These are phyloP conservation scores for Ceriops zippeliana DNA, from an alignment of 345 rosid species.

Conservation along the genomic window DNA sequence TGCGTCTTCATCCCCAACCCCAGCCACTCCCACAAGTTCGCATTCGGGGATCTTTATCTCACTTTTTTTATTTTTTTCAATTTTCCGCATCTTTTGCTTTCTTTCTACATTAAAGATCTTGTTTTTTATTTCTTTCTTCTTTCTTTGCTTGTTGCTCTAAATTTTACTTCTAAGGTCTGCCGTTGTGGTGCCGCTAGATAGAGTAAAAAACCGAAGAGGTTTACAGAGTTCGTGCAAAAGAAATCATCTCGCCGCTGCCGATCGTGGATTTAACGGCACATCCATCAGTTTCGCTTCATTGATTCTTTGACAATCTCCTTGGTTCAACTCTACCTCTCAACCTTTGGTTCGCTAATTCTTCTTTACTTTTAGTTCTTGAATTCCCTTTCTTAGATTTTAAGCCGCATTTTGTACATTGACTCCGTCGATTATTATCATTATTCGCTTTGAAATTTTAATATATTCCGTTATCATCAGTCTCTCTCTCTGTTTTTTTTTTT, in stretches of 20 bases:
- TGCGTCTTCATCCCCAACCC: conserved; percentile 53
- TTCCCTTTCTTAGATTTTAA: no score
- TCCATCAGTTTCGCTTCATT: neutral
- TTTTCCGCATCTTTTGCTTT: neutral
- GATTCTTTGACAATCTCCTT: no score
- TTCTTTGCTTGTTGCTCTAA: neutral
- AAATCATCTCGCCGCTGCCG: conserved; percentile 74
- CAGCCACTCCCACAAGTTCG: conserved; percentile 43
- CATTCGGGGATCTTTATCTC: conserved; percentile 49
- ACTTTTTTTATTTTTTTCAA: neutral
- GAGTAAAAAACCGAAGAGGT: conserved; percentile 60
- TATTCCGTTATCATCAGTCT: no score
- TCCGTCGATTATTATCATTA: no score
- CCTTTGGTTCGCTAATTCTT: no score
- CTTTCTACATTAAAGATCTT: neutral
- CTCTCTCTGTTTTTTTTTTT: no score
- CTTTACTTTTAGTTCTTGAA: no score
- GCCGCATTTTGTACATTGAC: neutral
- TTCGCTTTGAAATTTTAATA: no score
- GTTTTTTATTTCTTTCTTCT: no score
- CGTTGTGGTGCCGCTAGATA: conserved; percentile 29
- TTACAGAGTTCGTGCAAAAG: conserved; percentile 64
- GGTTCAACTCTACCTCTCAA: no score
- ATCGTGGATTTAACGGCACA: conserved; percentile 80
- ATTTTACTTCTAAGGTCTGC: neutral